Percentiles rank a stretch among this genome's conserved stretches.
phyloP scores from a whole-genome alignment of 352 stramenopile genomes.

The Pythium myriotylum region DNA sequence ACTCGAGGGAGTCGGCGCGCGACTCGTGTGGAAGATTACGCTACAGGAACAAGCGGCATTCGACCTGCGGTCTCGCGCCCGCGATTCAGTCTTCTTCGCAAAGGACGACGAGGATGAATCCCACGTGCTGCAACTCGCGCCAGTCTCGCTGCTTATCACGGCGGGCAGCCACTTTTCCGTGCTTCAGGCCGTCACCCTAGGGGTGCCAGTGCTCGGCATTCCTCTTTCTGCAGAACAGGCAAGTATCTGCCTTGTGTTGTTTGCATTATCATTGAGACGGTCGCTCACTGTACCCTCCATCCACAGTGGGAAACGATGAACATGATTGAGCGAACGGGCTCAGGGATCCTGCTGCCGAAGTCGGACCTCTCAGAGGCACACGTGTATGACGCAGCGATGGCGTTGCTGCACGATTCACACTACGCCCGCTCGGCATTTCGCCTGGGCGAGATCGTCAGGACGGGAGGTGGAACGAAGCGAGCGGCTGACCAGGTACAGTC shows the following conservation, averaged over 20 bases:
- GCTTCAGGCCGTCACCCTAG: conserved; percentile 60
- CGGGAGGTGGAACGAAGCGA: conserved; percentile 49
- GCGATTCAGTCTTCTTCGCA: conserved; percentile 60
- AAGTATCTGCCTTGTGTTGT: background rate
- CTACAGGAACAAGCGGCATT: conserved; percentile 63
- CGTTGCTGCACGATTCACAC: conserved; percentile 40
- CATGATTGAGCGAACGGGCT: conserved; percentile 53
- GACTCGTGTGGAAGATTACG: conserved; percentile 62
- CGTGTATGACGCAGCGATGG: conserved; percentile 37
- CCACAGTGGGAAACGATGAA: conserved; percentile 65
- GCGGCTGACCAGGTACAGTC: conserved; percentile 61
- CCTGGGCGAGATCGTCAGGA: conserved; percentile 63
- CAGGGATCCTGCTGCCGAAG: conserved; percentile 44
- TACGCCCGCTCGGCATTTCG: conserved; percentile 46
- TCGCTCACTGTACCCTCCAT: background rate
- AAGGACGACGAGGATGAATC: conserved; percentile 36
- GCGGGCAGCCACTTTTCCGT: conserved; percentile 58
- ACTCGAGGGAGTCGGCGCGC: conserved; percentile 51
- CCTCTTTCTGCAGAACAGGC: conserved; percentile 77
- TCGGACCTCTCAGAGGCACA: conserved; percentile 38
- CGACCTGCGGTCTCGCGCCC: conserved; percentile 46
- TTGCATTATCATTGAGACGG: background rate
- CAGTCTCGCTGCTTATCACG: conserved; percentile 58
- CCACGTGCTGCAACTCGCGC: conserved; percentile 39
- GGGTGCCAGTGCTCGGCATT: conserved; percentile 69